These are phyloP conservation scores for Rhynchospora pubera DNA, from an alignment of 176 grass and related monocot genomes.

Conservation along the genomic window DNA sequence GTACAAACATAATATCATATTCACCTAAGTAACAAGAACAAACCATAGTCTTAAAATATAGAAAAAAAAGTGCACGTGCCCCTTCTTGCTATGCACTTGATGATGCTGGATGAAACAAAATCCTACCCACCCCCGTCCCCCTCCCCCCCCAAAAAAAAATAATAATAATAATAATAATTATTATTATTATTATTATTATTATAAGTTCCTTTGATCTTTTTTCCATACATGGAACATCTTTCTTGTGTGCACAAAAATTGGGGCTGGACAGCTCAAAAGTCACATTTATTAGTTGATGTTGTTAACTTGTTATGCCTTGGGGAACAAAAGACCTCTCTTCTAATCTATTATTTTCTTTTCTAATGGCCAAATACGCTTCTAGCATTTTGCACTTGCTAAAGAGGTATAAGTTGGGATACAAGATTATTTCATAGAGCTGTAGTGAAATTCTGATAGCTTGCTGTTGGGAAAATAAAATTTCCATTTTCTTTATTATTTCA, in stretches of 20 bases:
- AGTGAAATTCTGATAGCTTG: neutral
- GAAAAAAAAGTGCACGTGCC: neutral
- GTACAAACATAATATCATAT: neutral
- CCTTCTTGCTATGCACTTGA: neutral
- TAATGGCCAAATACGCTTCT: neutral
- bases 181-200: too few species aligned
- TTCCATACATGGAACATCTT: neutral
- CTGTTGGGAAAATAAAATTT: neutral
- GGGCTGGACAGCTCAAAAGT: neutral
- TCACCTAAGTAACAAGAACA: neutral
- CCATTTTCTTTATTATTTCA: neutral
- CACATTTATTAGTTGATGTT: neutral
- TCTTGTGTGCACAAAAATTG: neutral
- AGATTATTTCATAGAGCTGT: neutral
- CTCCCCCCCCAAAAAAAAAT: too few species aligned
- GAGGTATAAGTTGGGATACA: neutral
- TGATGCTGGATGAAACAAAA: neutral
- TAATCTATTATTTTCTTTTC: neutral
- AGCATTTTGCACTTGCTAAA: neutral
- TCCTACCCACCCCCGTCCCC: neutral
- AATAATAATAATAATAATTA: too few species aligned
- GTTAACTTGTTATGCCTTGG: neutral
- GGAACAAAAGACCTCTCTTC: neutral
- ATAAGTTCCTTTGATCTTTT: neutral
- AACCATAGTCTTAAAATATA: neutral